phyloP scores from a whole-genome alignment of 495 filamentous ascomycete species.

The Aspergillus haitiensis region DNA sequence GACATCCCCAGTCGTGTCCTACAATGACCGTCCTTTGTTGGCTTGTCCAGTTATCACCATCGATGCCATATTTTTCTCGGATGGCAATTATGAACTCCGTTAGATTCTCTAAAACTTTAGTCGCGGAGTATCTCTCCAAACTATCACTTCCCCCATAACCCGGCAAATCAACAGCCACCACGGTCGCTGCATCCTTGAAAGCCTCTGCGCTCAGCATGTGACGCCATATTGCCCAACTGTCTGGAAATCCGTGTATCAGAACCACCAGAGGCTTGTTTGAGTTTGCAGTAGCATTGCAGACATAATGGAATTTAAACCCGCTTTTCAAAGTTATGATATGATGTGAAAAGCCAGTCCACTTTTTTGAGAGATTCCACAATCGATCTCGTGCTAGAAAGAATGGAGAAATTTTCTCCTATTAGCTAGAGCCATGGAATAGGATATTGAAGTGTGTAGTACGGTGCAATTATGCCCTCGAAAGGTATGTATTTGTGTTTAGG shows the following conservation, averaged over 20 bases:
- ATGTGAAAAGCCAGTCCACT: constrained; percentile 44
- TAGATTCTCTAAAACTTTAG: constrained; percentile 51
- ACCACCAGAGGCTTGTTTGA: constrained; percentile 43
- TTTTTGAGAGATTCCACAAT: constrained; percentile 48
- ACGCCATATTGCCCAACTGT: constrained; percentile 56
- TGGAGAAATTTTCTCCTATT: neutral
- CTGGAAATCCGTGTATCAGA: constrained; percentile 60
- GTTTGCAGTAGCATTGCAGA: constrained; percentile 39
- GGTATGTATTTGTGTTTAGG: no score
- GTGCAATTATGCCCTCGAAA: neutral
- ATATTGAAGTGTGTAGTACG: neutral
- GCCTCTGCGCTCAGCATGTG: constrained; percentile 35
- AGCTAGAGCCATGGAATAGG: neutral
- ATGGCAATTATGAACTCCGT: constrained; percentile 50
- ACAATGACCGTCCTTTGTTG: constrained; percentile 49
- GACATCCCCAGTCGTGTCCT: constrained; percentile 58
- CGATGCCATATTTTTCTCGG: constrained; percentile 46
- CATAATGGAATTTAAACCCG: constrained; percentile 55
- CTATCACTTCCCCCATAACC: constrained; percentile 56
- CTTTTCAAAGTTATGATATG: constrained; percentile 47
- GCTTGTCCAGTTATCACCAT: constrained; percentile 25
- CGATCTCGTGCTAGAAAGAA: constrained; percentile 37
- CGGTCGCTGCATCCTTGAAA: constrained; percentile 35
- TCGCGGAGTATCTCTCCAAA: constrained; percentile 47
- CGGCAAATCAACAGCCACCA: constrained; percentile 56